These are phyloP conservation scores for Lachancea sp. DNA, from an alignment of 805 yeast species.

Conservation along the genomic window DNA sequence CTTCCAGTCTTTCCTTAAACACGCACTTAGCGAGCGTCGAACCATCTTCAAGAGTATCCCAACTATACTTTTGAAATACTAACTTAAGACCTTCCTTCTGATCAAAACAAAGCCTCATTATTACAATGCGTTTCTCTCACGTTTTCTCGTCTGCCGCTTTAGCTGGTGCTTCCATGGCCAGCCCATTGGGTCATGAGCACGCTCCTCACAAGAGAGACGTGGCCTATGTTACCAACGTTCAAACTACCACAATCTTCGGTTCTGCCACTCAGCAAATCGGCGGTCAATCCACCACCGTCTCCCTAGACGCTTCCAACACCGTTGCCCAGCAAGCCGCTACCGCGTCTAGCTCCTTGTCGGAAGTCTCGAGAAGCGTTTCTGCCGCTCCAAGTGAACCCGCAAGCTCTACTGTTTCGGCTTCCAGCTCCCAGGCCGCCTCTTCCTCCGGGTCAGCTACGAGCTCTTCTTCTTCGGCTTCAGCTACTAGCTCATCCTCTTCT, in stretches of 20 bases:
- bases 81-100: background rate
- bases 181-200: slow-evolving; percentile 57
- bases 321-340: slow-evolving; percentile 16
- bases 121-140: slow-evolving; percentile 45
- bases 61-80: slow-evolving; percentile 5
- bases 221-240: slow-evolving; percentile 43
- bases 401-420: slow-evolving; percentile 26
- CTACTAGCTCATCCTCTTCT: slow-evolving; percentile 30
- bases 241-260: slow-evolving; percentile 40
- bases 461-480: slow-evolving; percentile 30
- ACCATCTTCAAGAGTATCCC: slow-evolving; percentile 2
- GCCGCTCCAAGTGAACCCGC: slow-evolving; percentile 11
- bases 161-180: slow-evolving; percentile 47
- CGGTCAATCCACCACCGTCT: slow-evolving; percentile 23
- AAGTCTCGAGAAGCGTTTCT: slow-evolving; percentile 10
- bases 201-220: slow-evolving; percentile 52
- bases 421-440: slow-evolving; percentile 25
- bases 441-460: slow-evolving; percentile 33
- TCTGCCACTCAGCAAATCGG: slow-evolving; percentile 16
- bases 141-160: slow-evolving; percentile 42
- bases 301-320: slow-evolving; percentile 22
- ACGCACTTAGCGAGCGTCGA: slow-evolving; percentile 3
- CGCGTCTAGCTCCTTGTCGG: slow-evolving; percentile 12
- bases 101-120: background rate
- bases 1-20: slow-evolving; percentile 13